phyloP scores from a whole-genome alignment of 306 rosid genomes.

The Pyrus communis region DNA sequence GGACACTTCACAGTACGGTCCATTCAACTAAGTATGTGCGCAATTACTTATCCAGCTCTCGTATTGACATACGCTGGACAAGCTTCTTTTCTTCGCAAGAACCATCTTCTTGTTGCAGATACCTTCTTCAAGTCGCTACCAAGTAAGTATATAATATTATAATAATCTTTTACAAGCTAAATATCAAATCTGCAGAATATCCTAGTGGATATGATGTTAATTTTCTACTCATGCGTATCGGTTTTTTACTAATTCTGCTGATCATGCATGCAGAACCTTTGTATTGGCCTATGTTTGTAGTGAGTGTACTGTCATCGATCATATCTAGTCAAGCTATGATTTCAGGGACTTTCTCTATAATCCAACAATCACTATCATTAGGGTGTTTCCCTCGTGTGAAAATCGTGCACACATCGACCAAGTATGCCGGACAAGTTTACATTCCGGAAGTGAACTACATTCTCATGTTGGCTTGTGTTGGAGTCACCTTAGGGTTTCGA shows the following conservation, averaged over 20 bases:
- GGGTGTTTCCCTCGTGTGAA: constrained; percentile 81
- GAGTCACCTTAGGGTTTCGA: constrained; percentile 50
- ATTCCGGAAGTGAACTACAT: constrained; percentile 62
- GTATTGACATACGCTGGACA: constrained; percentile 65
- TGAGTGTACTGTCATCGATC: constrained; percentile 55
- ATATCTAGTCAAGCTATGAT: constrained; percentile 87
- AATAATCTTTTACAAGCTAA: not conserved
- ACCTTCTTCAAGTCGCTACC: constrained; percentile 68
- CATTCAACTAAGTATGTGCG: constrained; percentile 71
- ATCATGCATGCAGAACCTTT: constrained; percentile 28
- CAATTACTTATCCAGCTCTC: constrained; percentile 62
- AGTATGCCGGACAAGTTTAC: constrained; percentile 70
- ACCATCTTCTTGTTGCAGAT: constrained; percentile 27
- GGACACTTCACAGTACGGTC: constrained; percentile 76
- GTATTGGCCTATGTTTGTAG: constrained; percentile 66
- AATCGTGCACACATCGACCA: constrained; percentile 65
- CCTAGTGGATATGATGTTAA: too few relatives aligned
- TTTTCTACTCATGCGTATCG: too few relatives aligned
- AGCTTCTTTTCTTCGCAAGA: constrained; percentile 64
- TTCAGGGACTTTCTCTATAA: constrained; percentile 66
- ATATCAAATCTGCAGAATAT: not conserved
- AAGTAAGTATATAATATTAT: constrained; percentile 14
- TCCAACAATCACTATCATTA: constrained; percentile 66
- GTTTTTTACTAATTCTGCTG: not conserved
- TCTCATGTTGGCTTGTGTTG: constrained; percentile 69